Base-by-base conservation (phyloP, 768 basidiomycete species). In the Mrakia hoshinonis region DNA sequence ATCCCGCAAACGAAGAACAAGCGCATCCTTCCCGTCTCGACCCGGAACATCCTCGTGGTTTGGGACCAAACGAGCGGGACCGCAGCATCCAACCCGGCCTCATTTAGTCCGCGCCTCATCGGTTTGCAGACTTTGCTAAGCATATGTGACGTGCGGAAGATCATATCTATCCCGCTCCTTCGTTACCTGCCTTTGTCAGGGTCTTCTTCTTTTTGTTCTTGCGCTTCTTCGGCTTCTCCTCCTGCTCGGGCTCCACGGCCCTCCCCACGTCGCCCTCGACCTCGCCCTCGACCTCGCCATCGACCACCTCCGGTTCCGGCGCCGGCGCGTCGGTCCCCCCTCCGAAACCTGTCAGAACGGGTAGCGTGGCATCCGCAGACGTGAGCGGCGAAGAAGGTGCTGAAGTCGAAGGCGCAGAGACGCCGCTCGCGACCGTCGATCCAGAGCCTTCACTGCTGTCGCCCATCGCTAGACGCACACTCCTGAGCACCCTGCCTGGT, bases 341-440 rank as follows among this genome's bases (percentile, higher is more conserved):
- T 48, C 24, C 46, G 46, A 24, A 26, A n/a, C 1, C 52, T 24
- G 11, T 26, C 31, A 34, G 67, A 73, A 67, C 89, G 67, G 90
- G 90, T 73, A 90, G 92, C 79, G 83, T 91, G 77, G 90, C 92
- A 79, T 83, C 88, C 69, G 87, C 91, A 76, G 83, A 86, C 76
- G 84, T 89, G 77, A 85, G 85, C 48, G 66, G 79, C 38, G 83
- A 83, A 72, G 88, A 87, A 75, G 83, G 85, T 74, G 85, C 83
- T 76, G 90, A 93, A 78, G 91, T 3, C 15, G 91, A 65, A 84
- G 91, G 70, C 90, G 92, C 74, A 81, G 91, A 47, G 89, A 89
- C 49, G 43, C 7, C 43, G 15, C 43, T 43, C 7, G 6, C 43
- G 15, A 43, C 43, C 43, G 15, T 84, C 18, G 54, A 29, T 7